Evolutionary conservation across 805 yeast genomes (phyloP).

Genomic region (Scheffersomyces spartinae): DNA sequence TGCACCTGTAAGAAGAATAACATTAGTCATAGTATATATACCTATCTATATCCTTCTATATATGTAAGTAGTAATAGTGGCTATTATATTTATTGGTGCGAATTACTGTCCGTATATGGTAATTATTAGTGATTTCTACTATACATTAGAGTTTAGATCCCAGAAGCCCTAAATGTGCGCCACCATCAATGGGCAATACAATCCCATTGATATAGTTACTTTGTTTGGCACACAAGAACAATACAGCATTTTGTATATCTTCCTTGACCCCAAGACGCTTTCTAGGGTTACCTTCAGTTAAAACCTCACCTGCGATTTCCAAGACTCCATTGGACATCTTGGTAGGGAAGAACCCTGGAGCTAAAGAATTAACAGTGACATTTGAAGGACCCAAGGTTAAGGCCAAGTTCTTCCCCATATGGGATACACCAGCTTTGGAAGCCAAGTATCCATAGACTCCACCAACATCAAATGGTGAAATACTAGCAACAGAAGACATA

Average conservation of each 20-base stretch:
- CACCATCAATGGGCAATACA: constrained; percentile 64
- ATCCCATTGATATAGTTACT: constrained; percentile 56
- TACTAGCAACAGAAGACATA: constrained; percentile 56
- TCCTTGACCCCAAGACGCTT: constrained; percentile 49
- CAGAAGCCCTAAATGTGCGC: constrained; percentile 41
- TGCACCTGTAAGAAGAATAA: constrained; percentile 48
- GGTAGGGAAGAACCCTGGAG: constrained; percentile 71
- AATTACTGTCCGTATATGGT: too few species aligned
- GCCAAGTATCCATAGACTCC: constrained; percentile 65
- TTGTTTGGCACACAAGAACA: constrained; percentile 44
- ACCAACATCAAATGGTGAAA: constrained; percentile 30
- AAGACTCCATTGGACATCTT: constrained; percentile 64
- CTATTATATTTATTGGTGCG: too few species aligned
- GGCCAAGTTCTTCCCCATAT: constrained; percentile 53
- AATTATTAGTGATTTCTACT: too few species aligned
- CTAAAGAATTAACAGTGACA: constrained; percentile 58
- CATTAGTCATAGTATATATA: constrained; percentile 6
- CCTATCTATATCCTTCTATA: not conserved
- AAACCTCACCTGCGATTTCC: constrained; percentile 34
- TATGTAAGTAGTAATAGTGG: not conserved
- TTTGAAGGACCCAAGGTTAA: constrained; percentile 54
- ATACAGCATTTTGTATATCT: constrained; percentile 44
- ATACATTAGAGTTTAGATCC: too few species aligned
- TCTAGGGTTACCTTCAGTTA: constrained; percentile 45
- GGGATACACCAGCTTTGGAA: constrained; percentile 67